phyloP scores from a whole-genome alignment of 352 stramenopile genomes.

The Pythium utonaiense region DNA sequence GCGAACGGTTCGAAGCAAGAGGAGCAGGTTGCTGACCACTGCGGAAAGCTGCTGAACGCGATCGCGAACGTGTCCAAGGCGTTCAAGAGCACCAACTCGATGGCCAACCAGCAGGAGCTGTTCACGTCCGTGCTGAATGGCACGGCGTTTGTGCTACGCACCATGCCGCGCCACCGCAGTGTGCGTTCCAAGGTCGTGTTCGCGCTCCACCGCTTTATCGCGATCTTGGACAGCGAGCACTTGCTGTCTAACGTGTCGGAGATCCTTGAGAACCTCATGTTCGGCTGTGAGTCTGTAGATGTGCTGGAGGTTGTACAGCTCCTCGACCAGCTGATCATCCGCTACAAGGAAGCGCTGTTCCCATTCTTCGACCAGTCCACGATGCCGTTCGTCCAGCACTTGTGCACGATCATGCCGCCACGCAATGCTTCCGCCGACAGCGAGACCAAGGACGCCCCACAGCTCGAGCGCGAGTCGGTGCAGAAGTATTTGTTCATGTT shows the following conservation, averaged over 20 bases:
- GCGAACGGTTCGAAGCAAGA: slow-evolving; percentile 28
- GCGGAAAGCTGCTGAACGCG: slow-evolving; percentile 61
- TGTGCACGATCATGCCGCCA: slow-evolving; percentile 65
- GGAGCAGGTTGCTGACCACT: slow-evolving; percentile 49
- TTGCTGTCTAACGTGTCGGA: slow-evolving; percentile 61
- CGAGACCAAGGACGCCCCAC: slow-evolving; percentile 66
- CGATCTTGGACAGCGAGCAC: slow-evolving; percentile 66
- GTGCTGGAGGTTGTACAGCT: slow-evolving; percentile 83
- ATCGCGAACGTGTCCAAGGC: slow-evolving; percentile 83
- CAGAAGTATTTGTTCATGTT: slow-evolving; percentile 85
- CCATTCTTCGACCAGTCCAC: slow-evolving; percentile 63
- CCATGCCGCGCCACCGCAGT: slow-evolving; percentile 37
- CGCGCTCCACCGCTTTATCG: slow-evolving; percentile 71
- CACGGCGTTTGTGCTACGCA: slow-evolving; percentile 52
- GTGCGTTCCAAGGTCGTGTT: slow-evolving; percentile 84
- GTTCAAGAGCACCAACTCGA: slow-evolving; percentile 68
- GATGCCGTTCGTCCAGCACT: slow-evolving; percentile 68
- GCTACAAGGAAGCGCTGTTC: slow-evolving; percentile 69
- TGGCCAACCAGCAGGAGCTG: slow-evolving; percentile 72
- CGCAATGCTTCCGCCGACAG: slow-evolving; percentile 36
- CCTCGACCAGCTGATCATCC: slow-evolving; percentile 84
- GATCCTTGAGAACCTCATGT: slow-evolving; percentile 57
- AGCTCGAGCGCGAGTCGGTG: slow-evolving; percentile 72
- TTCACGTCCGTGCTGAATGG: slow-evolving; percentile 72
- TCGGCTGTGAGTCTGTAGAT: slow-evolving; percentile 53